Base-by-base conservation (phyloP, 768 basidiomycete genomes). In the Hericium alpestre region DNA sequence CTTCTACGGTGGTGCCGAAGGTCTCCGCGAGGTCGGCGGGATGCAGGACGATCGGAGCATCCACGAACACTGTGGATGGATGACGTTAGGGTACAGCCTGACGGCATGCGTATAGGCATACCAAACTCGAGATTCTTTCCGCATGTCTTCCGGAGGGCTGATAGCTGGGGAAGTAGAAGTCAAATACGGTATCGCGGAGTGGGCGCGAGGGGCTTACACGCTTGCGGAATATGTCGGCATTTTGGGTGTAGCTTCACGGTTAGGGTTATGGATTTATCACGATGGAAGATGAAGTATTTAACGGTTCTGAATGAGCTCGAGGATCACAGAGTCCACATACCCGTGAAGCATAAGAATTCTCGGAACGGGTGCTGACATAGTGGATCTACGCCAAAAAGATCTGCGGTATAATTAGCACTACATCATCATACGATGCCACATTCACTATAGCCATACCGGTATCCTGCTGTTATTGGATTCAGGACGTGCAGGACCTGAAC, bases 121-220 rank as follows among this genome's bases (percentile, higher is more conserved):
- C 86, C 81, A 54, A 87, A 71, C 62, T 88, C 84, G 51, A 87
- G 65, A 51, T 74, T 73, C 57, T 81, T 79, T 56, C 73, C 79
- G 61, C 81, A 78, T 57, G 83, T 77, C 68, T 85, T 87, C 39
- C 85, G 74, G 38, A 89, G 72, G 2, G 85, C 87, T n/a, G 82
- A 83, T 27, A 87, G 70, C 86, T 88, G 63, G 23, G 13, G 16
- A 18, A 40, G 38, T 53, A 41, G 18, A n/a, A 12, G 23, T 23
- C 48, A 53, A 43, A 54, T 12, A 23, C 56, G 32, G 23, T 46
- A 6, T 20, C 11, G 43, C 16, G 43, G 9, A 18, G 43, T 6
- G 43, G 2, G 11, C 43, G 43, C 15, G 22, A 52, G 20, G 20
- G 23, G 43, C 79, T 67, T 59, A 86, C 86, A 63, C 84, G 77